Conservation (phyloP, 2,329 filamentous ascomycete species). For the Pseudogymnoascus sp. region DNA sequence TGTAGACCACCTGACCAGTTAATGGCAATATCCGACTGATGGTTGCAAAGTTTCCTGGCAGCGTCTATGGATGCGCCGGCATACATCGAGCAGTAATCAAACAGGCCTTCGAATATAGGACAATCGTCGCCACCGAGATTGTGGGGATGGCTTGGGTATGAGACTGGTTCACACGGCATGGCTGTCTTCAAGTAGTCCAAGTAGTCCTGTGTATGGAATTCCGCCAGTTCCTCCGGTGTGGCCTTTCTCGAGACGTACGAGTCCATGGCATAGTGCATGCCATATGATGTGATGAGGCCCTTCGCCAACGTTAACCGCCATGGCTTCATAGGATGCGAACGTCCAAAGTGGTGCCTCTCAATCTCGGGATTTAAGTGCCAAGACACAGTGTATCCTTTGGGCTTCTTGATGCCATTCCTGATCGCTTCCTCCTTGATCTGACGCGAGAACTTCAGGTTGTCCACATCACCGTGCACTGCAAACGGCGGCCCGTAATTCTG, state of each 20-base stretch:
- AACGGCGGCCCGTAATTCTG: conserved; percentile 28
- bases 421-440: conserved; percentile 28
- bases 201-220: conserved; percentile 85
- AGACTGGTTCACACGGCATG: conserved; percentile 55
- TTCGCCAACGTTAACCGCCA: conserved; percentile 96
- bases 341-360: conserved; percentile 94
- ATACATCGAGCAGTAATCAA: conserved; percentile 91
- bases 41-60: conserved; percentile 77
- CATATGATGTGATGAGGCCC: conserved; percentile 87
- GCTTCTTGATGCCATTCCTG: conserved; percentile 66
- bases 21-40: conserved; percentile 89
- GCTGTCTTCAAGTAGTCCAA: conserved; percentile 78
- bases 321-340: conserved; percentile 97
- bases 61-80: conserved; percentile 87
- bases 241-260: conserved; percentile 80
- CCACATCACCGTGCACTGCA: conserved; percentile 23
- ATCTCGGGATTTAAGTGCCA: conserved; percentile 94
- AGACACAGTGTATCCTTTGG: conserved; percentile 83
- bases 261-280: conserved; percentile 95
- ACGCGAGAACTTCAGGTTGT: conserved; percentile 22
- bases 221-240: conserved; percentile 77
- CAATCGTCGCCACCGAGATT: conserved; percentile 90
- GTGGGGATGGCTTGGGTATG: conserved; percentile 61
- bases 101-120: conserved; percentile 91
- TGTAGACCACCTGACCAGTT: conserved; percentile 97